These are phyloP conservation scores for Fomitopsis palustris DNA, from an alignment of 1,284 basidiomycete genomes.

Conservation along the genomic window DNA sequence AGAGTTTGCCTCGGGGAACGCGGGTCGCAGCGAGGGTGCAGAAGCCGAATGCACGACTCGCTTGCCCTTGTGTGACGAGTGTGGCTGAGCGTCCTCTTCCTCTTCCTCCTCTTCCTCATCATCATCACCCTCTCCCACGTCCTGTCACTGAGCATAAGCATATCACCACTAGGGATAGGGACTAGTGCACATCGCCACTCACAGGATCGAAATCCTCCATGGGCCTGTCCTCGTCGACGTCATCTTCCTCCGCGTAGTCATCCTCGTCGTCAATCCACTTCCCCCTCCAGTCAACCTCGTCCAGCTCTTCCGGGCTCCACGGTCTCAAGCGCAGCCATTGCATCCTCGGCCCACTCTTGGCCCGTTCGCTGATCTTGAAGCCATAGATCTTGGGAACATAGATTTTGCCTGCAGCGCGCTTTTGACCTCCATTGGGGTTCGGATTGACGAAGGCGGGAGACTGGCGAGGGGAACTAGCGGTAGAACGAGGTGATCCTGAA, in stretches of 20 bases:
- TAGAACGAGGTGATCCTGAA: conserved; percentile 48
- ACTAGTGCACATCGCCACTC: conserved; percentile 24
- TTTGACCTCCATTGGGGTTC: conserved; percentile 86
- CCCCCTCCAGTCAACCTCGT: conserved; percentile 84
- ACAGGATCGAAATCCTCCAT: conserved; percentile 85
- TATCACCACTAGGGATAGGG: neutral
- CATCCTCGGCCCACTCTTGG: conserved; percentile 94
- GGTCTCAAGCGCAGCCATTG: conserved; percentile 91
- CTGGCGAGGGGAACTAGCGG: conserved; percentile 44
- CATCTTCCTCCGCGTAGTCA: conserved; percentile 54
- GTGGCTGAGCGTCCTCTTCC: conserved; percentile 44
- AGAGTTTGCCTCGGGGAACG: conserved; percentile 32
- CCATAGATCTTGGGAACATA: conserved; percentile 95
- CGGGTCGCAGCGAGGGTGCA: conserved; percentile 25
- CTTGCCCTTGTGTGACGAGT: conserved; percentile 23
- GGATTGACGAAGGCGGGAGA: conserved; percentile 69
- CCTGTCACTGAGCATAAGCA: conserved; percentile 30
- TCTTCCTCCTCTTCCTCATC: conserved; percentile 57
- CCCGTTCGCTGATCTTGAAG: conserved; percentile 80
- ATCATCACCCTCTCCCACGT: conserved; percentile 62
- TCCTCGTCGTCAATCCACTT: conserved; percentile 82
- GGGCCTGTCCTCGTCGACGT: conserved; percentile 63
- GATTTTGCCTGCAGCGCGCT: conserved; percentile 79
- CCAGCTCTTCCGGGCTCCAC: conserved; percentile 74
- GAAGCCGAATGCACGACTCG: conserved; percentile 29